Evolutionary conservation across 768 basidiomycete genomes (phyloP).

Genomic region (Podaxis pistillaris): DNA sequence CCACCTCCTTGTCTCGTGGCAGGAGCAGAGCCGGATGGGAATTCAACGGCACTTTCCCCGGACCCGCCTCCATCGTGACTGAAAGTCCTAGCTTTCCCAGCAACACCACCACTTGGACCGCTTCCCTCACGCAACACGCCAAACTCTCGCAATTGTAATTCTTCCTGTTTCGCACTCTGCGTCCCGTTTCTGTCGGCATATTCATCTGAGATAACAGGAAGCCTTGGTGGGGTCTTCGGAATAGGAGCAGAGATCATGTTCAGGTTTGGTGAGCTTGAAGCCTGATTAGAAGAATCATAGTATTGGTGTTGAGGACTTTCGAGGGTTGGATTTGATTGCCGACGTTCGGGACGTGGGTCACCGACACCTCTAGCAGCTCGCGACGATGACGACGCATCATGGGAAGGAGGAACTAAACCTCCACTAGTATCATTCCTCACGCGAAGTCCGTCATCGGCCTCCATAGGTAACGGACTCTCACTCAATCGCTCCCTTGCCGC

Average conservation of each 20-base stretch:
- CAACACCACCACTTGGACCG: not conserved
- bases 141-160: not conserved
- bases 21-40: conserved; percentile 27
- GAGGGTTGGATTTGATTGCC: not conserved
- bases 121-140: not conserved
- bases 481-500: conserved; percentile 19
- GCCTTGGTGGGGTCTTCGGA: not conserved
- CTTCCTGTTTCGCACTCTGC: not conserved
- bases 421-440: not conserved
- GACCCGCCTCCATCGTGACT: conserved; percentile 2
- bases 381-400: not conserved
- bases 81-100: not conserved
- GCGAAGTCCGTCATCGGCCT: not conserved
- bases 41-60: conserved; percentile 10
- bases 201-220: not conserved
- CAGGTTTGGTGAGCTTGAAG: not conserved
- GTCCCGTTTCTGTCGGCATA: not conserved
- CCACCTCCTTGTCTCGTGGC: conserved; percentile 26
- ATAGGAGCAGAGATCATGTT: not conserved
- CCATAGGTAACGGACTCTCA: conserved; percentile 7
- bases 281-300: not conserved
- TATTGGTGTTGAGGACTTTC: not conserved
- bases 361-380: not conserved
- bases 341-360: not conserved
- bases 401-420: not conserved